phyloP scores from a whole-genome alignment of 345 rosid species.

The Gossypium anomalum region DNA sequence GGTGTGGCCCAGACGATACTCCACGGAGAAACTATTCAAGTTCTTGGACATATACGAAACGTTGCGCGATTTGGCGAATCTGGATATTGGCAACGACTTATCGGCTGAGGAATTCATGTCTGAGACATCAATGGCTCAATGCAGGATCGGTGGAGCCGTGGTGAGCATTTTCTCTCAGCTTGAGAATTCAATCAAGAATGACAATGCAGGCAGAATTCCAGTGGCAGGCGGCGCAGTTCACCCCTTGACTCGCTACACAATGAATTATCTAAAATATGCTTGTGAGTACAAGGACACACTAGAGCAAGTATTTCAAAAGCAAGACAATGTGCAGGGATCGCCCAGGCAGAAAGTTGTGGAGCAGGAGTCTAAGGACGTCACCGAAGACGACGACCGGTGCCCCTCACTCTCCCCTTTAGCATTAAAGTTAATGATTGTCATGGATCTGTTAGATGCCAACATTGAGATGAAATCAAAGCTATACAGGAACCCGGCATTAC shows the following conservation, averaged over 20 bases:
- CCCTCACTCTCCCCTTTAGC: slow-evolving; percentile 36
- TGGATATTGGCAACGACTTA: slow-evolving; percentile 21
- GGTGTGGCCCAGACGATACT: slow-evolving; percentile 46
- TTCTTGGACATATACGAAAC: slow-evolving; percentile 77
- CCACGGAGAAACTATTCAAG: slow-evolving; percentile 76
- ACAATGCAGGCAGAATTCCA: slow-evolving; percentile 45
- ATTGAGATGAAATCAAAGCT: slow-evolving; percentile 57
- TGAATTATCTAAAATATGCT: slow-evolving; percentile 76
- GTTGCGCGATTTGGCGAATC: slow-evolving; percentile 40
- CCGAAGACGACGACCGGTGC: slow-evolving; percentile 16
- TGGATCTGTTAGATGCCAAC: slow-evolving; percentile 71
- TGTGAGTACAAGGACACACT: slow-evolving; percentile 70
- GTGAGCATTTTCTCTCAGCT: slow-evolving; percentile 60
- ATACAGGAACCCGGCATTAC: slow-evolving; percentile 53
- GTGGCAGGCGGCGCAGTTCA: slow-evolving; percentile 86
- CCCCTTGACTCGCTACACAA: slow-evolving; percentile 80
- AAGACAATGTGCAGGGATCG: slow-evolving; percentile 21
- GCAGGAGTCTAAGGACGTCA: background rate
- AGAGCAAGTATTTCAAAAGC: slow-evolving; percentile 57
- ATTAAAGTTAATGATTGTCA: slow-evolving; percentile 37
- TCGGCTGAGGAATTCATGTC: slow-evolving; percentile 28
- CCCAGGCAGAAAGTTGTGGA: background rate
- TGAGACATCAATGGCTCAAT: slow-evolving; percentile 37
- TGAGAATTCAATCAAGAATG: slow-evolving; percentile 68
- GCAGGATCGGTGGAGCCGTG: slow-evolving; percentile 56